A percentile compares a stretch with the other conserved stretches of the same genome.
phyloP scores from a whole-genome alignment of 139 green algal genomes.

The Chlamydomonas incerta region DNA sequence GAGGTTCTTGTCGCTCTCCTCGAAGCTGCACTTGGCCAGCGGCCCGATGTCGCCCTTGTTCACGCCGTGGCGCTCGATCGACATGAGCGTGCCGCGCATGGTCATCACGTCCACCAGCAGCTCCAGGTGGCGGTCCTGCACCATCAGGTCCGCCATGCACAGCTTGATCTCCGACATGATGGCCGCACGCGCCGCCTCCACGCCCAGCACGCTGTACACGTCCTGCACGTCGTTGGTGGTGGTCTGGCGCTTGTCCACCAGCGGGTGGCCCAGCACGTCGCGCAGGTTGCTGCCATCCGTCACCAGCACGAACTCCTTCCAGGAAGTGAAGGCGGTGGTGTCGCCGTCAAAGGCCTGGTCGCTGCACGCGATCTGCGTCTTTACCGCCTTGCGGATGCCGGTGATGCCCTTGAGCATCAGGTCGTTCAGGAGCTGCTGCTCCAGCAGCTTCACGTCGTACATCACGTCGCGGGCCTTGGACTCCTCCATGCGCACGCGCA shows the following conservation, averaged over 20 bases:
- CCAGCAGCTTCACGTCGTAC: constrained; percentile 21
- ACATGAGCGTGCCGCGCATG: constrained; percentile 80
- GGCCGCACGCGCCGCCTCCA: constrained; percentile 85
- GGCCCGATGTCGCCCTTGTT: constrained; percentile 85
- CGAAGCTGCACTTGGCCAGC: constrained; percentile 91
- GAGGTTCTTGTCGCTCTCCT: constrained; percentile 92
- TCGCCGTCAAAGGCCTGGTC: constrained; percentile 29
- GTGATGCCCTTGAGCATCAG: constrained; percentile 74
- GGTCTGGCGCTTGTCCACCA: constrained; percentile 82
- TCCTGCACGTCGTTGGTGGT: constrained; percentile 86
- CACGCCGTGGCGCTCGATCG: constrained; percentile 93
- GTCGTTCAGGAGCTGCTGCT: constrained; percentile 66
- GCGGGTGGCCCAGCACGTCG: constrained; percentile 61
- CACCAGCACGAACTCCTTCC: constrained; percentile 89
- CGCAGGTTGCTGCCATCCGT: constrained; percentile 91
- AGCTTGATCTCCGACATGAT: constrained; percentile 84
- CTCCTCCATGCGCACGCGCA: constrained; percentile 62
- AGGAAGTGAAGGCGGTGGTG: constrained; percentile 56
- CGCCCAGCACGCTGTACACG: constrained; percentile 86
- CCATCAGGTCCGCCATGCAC: constrained; percentile 94
- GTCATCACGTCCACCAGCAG: constrained; percentile 52
- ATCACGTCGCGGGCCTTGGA: constrained; percentile 5
- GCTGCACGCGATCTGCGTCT: constrained; percentile 71
- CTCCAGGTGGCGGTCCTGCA: constrained; percentile 53
- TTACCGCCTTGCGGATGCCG: constrained; percentile 90